Conservation (phyloP, 2,329 filamentous ascomycete species). For the Arthrobotrys entomopaga region DNA sequence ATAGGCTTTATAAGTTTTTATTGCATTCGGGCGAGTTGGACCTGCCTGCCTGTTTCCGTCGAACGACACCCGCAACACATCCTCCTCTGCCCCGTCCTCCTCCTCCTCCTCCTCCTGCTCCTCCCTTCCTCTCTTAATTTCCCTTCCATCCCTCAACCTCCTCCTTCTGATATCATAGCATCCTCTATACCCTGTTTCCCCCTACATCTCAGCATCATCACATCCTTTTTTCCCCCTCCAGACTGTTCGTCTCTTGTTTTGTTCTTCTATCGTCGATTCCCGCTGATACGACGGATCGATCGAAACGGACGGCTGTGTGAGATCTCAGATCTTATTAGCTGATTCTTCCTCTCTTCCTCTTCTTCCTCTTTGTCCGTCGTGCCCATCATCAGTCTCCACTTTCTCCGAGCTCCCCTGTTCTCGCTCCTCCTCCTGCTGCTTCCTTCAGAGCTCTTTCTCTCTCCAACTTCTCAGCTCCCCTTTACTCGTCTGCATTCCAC, state of each 20-base stretch:
- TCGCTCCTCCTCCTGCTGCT: constrained; percentile 2
- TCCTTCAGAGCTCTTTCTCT: not conserved
- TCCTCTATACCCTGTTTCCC: not conserved
- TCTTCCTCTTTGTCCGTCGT: constrained; percentile 28
- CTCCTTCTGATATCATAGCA: not conserved
- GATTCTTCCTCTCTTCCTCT: not conserved
- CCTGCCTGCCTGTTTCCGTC: constrained; percentile 14
- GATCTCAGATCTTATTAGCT: not conserved
- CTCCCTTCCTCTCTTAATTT: constrained; percentile 1
- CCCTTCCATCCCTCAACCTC: not conserved
- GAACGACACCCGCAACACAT: constrained; percentile 20
- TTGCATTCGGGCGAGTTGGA: not conserved
- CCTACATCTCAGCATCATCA: not conserved
- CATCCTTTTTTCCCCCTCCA: constrained; percentile 5
- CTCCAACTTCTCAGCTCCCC: not conserved
- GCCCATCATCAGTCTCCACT: constrained; percentile 28
- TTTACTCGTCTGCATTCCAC: not conserved
- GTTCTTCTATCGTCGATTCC: too few species aligned
- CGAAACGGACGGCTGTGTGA: too few species aligned
- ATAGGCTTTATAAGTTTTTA: not conserved
- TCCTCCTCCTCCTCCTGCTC: constrained; percentile 9
- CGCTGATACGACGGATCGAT: too few species aligned
- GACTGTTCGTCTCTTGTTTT: constrained; percentile 1
- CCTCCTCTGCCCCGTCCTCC: constrained; percentile 5
- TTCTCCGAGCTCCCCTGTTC: constrained; percentile 1